Base-by-base conservation (phyloP, 306 rosid genomes). In the Citrullus amarus region DNA sequence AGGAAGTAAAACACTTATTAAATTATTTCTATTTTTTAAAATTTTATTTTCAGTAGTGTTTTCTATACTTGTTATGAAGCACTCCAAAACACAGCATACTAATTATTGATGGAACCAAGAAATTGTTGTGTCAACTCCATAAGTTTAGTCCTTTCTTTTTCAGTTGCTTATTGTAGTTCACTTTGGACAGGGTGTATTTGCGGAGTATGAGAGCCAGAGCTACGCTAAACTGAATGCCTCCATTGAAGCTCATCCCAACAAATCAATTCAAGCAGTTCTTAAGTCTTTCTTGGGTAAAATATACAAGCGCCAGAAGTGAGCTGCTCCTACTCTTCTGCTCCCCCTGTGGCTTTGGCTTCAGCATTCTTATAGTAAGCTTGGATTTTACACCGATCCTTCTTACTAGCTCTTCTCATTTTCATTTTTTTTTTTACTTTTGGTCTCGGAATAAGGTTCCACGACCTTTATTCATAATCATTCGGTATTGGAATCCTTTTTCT, bases 271-370 rank as follows among this genome's bases (percentile, higher is more conserved):
- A 73, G 98, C 90, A 1, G 97, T 93, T 58, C 82, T 92, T 86
- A 90, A 91, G 82, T 92, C 93, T 30, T 92, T 96, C 89, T 85
- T 96, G 93, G 93, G 83, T 51, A 93, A 96, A 82, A 92, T 96
- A 57, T 96, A 92, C 92, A 90, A 88, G 93, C 88, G 99, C 87
- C 88, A 86, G 83, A 96, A 92, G 82, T 95, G 28, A 74, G 20
- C 78, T 38, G 5, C 70, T 30, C 22, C 25, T 38, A 41, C 3
- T 6, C n/a, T 62, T 32, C 43, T 30, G 41, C 41, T 7, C 68
- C 43, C 41, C 41, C 10, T 15, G 68, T 15, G 68, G 43, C n/a
- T 62, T 62, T 62, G n/a, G 68, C 68, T 30, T 62, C 38, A 30
- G 6, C 50, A 38, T 65, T 65, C 48, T 65, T 65, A 62, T 7